Percentiles rank a stretch among this genome's conserved stretches.
Evolutionary conservation across 768 basidiomycete species (phyloP).

Genomic region (Pulveroboletus sp.): DNA sequence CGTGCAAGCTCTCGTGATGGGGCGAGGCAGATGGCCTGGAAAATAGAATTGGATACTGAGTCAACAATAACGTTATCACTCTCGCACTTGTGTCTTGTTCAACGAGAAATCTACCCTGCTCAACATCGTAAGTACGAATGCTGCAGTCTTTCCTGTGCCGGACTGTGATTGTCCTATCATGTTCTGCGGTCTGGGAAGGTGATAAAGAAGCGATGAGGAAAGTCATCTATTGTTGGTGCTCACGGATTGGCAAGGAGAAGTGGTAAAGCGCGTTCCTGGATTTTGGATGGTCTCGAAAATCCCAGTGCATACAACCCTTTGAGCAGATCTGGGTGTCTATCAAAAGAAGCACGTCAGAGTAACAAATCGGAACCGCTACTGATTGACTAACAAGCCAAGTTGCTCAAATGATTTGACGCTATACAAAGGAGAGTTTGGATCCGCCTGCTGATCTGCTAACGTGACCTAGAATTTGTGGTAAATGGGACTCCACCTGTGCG

Average conservation of each 20-base stretch:
- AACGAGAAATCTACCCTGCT: slow-evolving; percentile 84
- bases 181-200: slow-evolving; percentile 72
- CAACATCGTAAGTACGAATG: slow-evolving; percentile 96
- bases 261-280: slow-evolving; percentile 95
- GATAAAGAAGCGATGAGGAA: slow-evolving; percentile 6
- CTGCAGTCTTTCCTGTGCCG: slow-evolving; percentile 98
- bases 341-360: slow-evolving; percentile 7
- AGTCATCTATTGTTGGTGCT: slow-evolving; percentile 25
- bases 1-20: slow-evolving; percentile 96
- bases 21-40: slow-evolving; percentile 93
- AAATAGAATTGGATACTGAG: slow-evolving; percentile 4
- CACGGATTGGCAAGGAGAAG: slow-evolving; percentile 88
- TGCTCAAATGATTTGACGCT: slow-evolving; percentile 95
- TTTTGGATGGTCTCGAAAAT: slow-evolving; percentile 97
- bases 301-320: slow-evolving; percentile 95
- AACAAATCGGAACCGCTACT: neutral
- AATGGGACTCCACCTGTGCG: neutral
- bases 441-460: slow-evolving; percentile 91
- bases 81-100: slow-evolving; percentile 74
- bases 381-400: slow-evolving; percentile 74
- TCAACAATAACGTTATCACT: neutral
- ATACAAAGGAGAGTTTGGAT: slow-evolving; percentile 93
- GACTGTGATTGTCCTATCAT: slow-evolving; percentile 99
- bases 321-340: slow-evolving; percentile 80
- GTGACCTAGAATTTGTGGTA: slow-evolving; percentile 61